These are phyloP conservation scores for Rhypophila decipiens DNA, from an alignment of 495 filamentous ascomycete genomes.

Conservation along the genomic window DNA sequence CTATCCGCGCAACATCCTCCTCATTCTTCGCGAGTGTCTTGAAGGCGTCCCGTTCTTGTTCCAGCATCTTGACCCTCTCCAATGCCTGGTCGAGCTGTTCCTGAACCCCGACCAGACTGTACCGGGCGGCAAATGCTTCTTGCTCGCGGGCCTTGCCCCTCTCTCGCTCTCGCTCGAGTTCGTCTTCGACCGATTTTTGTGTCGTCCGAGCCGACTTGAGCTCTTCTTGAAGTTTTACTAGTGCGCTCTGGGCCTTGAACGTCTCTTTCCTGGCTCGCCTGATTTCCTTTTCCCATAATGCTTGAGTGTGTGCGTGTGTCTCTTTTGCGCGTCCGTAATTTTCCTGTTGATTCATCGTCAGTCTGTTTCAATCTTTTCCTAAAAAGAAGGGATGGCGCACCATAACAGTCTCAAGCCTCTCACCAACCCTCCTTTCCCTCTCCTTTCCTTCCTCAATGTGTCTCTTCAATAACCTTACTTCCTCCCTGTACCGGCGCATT, in stretches of 20 bases:
- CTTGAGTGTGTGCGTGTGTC: conserved; percentile 62
- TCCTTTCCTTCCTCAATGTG: conserved; percentile 65
- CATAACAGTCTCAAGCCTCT: conserved; percentile 70
- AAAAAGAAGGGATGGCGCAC: conserved; percentile 44
- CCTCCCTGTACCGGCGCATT: conserved; percentile 55
- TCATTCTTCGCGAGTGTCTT: conserved; percentile 54
- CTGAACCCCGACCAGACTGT: conserved; percentile 64
- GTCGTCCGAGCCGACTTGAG: conserved; percentile 59
- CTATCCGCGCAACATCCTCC: conserved; percentile 53
- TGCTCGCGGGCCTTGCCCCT: conserved; percentile 54
- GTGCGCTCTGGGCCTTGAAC: conserved; percentile 69
- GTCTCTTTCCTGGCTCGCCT: conserved; percentile 75
- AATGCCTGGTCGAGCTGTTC: conserved; percentile 63
- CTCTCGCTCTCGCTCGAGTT: conserved; percentile 48
- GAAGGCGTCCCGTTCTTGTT: conserved; percentile 64
- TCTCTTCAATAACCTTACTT: conserved; percentile 43
- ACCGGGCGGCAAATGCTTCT: conserved; percentile 69
- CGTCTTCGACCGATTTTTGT: conserved; percentile 39
- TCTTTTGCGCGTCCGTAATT: conserved; percentile 70
- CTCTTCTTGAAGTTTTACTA: conserved; percentile 79
- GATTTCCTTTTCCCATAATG: conserved; percentile 80
- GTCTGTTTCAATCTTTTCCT: not conserved
- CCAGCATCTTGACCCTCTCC: conserved; percentile 56
- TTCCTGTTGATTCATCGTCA: conserved; percentile 45
- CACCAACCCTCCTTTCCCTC: conserved; percentile 67